A percentile compares a stretch with the other conserved stretches of the same genome.
Conservation (phyloP, 768 basidiomycete genomes). For the Cyclocybe aegerita region DNA sequence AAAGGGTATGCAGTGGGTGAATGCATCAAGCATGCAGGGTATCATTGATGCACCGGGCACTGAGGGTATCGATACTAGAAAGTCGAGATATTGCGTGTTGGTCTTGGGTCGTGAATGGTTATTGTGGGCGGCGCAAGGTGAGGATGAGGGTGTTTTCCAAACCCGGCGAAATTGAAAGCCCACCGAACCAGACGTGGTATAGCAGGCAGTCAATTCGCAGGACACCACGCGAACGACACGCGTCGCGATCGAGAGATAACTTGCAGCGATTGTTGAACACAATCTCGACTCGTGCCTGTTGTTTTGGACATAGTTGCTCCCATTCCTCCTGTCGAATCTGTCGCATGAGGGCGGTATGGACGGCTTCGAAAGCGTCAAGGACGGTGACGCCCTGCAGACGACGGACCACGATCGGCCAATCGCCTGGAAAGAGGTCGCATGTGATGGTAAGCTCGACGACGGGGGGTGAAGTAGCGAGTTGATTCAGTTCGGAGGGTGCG, state of each 20-base stretch:
- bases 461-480: slow-evolving; percentile 44
- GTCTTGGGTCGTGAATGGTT: not conserved
- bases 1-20: not conserved
- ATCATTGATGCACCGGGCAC: not conserved
- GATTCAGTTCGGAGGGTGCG: slow-evolving; percentile 31
- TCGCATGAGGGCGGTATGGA: slow-evolving; percentile 34
- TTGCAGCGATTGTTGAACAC: slow-evolving; percentile 48
- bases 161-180: slow-evolving; percentile 39
- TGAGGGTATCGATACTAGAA: not conserved
- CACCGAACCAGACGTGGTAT: slow-evolving; percentile 47
- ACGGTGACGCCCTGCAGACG: slow-evolving; percentile 49
- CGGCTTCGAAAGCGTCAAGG: slow-evolving; percentile 44
- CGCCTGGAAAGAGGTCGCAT: slow-evolving; percentile 44
- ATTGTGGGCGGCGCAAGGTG: slow-evolving; percentile 37
- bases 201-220: slow-evolving; percentile 49
- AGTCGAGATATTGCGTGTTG: not conserved
- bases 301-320: slow-evolving; percentile 36
- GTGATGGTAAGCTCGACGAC: slow-evolving; percentile 36
- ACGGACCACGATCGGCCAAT: slow-evolving; percentile 40
- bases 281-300: slow-evolving; percentile 37
- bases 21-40: not conserved
- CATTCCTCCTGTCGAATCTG: slow-evolving; percentile 42
- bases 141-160: slow-evolving; percentile 41
- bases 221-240: slow-evolving; percentile 36
- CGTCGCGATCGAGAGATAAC: slow-evolving; percentile 31